Percentiles rank a stretch among this genome's conserved stretches.
phyloP scores from a whole-genome alignment of 1,284 basidiomycete genomes.

The Trichosporon faecale region DNA sequence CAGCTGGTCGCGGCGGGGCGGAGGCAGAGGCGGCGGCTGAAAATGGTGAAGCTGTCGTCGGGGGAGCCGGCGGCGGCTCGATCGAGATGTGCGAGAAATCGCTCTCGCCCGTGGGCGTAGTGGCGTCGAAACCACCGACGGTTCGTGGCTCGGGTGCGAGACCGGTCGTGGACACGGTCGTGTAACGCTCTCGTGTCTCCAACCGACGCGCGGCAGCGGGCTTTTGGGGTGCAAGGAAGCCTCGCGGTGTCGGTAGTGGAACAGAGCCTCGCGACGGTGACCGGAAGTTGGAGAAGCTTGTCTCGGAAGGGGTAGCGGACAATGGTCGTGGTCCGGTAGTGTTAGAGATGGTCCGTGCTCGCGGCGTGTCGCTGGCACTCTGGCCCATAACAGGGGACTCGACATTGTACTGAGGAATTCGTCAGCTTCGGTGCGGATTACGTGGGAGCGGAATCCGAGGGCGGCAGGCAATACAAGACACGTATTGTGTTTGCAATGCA shows the following conservation, averaged over 20 bases:
- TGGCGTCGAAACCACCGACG: conserved; percentile 10
- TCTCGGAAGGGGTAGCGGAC: conserved; percentile 23
- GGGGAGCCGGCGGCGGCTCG: neutral
- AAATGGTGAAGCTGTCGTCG: neutral
- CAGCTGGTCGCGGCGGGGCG: neutral
- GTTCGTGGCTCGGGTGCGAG: conserved; percentile 7
- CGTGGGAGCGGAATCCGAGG: neutral
- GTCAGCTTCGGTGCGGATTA: conserved; percentile 6
- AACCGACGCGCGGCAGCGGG: conserved; percentile 38
- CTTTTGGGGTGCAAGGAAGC: conserved; percentile 45
- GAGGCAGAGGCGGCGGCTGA: neutral
- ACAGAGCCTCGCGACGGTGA: conserved; percentile 32
- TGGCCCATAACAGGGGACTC: neutral
- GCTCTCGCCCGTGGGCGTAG: neutral
- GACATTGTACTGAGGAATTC: conserved; percentile 12
- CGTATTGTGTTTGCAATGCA: neutral
- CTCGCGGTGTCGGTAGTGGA: conserved; percentile 42
- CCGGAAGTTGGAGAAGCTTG: conserved; percentile 17
- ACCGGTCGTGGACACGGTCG: conserved; percentile 22
- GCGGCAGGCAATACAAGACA: neutral
- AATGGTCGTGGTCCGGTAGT: conserved; percentile 20
- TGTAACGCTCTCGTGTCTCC: conserved; percentile 33
- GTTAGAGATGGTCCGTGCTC: conserved; percentile 12
- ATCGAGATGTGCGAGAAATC: conserved; percentile 7
- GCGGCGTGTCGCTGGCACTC: conserved; percentile 15